Percentiles rank a stretch among this genome's conserved stretches.
These are phyloP conservation scores for Trichoderma sp. DNA, from an alignment of 2,329 filamentous ascomycete genomes.

Conservation along the genomic window DNA sequence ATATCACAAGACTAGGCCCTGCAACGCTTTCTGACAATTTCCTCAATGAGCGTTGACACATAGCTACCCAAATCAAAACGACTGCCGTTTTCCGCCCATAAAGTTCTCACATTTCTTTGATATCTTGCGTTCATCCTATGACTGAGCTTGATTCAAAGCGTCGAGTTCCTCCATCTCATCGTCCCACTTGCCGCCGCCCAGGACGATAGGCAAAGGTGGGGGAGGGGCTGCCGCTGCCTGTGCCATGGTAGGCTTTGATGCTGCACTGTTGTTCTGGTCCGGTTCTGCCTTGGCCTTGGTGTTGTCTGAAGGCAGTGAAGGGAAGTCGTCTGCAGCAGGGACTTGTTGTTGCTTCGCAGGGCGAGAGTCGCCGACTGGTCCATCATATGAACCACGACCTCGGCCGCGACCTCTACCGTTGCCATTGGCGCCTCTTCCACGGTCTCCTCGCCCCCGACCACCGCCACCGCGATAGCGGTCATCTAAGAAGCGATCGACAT, in stretches of 20 bases:
- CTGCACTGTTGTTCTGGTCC: conserved; percentile 17
- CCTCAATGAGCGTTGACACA: background rate
- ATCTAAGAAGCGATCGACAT: conserved; percentile 40
- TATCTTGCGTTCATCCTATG: background rate
- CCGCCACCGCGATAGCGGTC: conserved; percentile 35
- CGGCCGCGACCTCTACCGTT: conserved; percentile 38
- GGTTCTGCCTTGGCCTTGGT: conserved; percentile 27
- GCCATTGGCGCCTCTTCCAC: conserved; percentile 35
- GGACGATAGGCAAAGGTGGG: conserved; percentile 31
- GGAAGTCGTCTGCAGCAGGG: conserved; percentile 37
- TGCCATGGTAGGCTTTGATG: conserved; percentile 33
- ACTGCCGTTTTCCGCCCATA: background rate
- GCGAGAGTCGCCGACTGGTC: conserved; percentile 25
- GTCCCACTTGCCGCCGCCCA: conserved; percentile 49
- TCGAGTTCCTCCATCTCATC: conserved; percentile 58
- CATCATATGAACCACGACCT: conserved; percentile 31
- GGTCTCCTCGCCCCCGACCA: conserved; percentile 28
- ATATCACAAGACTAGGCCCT: background rate
- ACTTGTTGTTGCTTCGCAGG: conserved; percentile 26
- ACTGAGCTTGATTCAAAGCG: conserved; percentile 28
- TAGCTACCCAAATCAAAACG: background rate
- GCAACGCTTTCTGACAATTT: background rate
- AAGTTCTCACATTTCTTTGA: background rate
- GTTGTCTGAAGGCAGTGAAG: conserved; percentile 34
- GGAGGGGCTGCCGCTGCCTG: conserved; percentile 26